A percentile compares a stretch with the other conserved stretches of the same genome.
These are phyloP conservation scores for Monosporascus sp. DNA, from an alignment of 2,329 filamentous ascomycete species.

Conservation along the genomic window DNA sequence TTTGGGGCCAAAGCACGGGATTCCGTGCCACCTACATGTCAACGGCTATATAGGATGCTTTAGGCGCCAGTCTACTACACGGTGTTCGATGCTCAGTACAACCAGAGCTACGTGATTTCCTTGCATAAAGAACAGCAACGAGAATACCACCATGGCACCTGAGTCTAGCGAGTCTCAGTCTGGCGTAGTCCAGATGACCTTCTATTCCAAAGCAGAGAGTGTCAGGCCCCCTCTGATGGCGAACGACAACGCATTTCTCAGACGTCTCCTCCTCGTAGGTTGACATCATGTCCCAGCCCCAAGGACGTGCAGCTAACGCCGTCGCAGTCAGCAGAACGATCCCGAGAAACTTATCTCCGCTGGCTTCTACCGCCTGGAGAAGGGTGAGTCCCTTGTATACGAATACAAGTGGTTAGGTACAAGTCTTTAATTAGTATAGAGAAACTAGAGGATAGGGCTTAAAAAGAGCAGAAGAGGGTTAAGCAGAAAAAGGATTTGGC, in stretches of 20 bases:
- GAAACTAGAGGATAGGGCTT: too few relatives aligned
- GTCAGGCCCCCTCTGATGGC: slow-evolving; percentile 62
- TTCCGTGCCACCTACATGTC: neutral
- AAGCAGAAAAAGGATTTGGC: too few relatives aligned
- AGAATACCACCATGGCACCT: too few relatives aligned
- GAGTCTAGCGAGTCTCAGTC: neutral
- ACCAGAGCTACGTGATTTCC: neutral
- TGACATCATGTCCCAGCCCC: neutral
- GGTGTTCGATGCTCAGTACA: neutral
- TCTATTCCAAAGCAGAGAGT: slow-evolving; percentile 53
- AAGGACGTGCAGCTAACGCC: neutral
- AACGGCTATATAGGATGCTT: neutral
- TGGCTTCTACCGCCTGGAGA: slow-evolving; percentile 64
- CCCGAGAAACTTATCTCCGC: slow-evolving; percentile 54
- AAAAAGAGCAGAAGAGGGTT: too few relatives aligned
- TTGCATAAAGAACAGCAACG: too few relatives aligned
- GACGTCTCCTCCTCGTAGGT: slow-evolving; percentile 52
- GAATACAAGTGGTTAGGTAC: slow-evolving; percentile 64
- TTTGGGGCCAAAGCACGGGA: neutral
- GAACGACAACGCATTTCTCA: slow-evolving; percentile 61
- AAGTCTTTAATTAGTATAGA: too few relatives aligned
- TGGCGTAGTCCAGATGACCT: slow-evolving; percentile 18
- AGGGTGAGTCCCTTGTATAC: slow-evolving; percentile 62
- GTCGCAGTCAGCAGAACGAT: slow-evolving; percentile 44
- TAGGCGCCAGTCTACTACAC: neutral